phyloP scores from a whole-genome alignment of 2,329 filamentous ascomycete genomes.

The Ilyonectria sp. region DNA sequence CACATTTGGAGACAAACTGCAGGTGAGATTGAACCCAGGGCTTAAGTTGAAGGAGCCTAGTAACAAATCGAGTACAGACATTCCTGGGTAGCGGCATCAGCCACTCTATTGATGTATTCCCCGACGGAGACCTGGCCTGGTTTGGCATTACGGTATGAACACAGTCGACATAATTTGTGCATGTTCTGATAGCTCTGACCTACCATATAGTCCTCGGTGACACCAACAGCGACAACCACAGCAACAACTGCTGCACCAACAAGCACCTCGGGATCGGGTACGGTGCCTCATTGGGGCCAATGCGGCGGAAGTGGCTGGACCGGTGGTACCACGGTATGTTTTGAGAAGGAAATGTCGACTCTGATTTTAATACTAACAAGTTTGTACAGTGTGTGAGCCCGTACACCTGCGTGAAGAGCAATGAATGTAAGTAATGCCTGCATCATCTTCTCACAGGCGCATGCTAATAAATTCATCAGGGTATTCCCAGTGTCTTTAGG shows the following conservation, averaged over 20 bases:
- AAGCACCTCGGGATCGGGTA: constrained; percentile 22
- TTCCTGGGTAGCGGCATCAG: constrained; percentile 37
- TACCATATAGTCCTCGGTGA: not conserved
- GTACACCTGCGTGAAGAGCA: constrained; percentile 31
- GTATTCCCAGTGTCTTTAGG: constrained; percentile 28
- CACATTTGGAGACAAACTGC: constrained; percentile 55
- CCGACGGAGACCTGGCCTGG: constrained; percentile 39
- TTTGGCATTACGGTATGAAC: constrained; percentile 33
- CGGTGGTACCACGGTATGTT: constrained; percentile 30
- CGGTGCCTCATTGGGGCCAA: constrained; percentile 39
- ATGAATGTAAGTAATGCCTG: constrained; percentile 30
- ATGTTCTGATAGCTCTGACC: not conserved
- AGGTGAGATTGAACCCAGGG: constrained; percentile 10
- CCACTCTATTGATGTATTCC: constrained; percentile 39
- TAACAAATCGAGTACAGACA: constrained; percentile 21
- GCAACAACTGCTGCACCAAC: constrained; percentile 15
- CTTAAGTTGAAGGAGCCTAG: not conserved
- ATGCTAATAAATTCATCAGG: constrained; percentile 6
- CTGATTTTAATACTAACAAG: not conserved
- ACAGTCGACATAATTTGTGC: not conserved
- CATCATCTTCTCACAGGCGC: not conserved
- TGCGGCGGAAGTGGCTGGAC: constrained; percentile 36
- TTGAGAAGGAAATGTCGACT: fast-evolving
- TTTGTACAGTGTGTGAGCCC: constrained; percentile 30
- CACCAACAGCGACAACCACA: constrained; percentile 24